Evolutionary conservation across 2,329 filamentous ascomycete species (phyloP).

Genomic region (Talaromyces sp.): DNA sequence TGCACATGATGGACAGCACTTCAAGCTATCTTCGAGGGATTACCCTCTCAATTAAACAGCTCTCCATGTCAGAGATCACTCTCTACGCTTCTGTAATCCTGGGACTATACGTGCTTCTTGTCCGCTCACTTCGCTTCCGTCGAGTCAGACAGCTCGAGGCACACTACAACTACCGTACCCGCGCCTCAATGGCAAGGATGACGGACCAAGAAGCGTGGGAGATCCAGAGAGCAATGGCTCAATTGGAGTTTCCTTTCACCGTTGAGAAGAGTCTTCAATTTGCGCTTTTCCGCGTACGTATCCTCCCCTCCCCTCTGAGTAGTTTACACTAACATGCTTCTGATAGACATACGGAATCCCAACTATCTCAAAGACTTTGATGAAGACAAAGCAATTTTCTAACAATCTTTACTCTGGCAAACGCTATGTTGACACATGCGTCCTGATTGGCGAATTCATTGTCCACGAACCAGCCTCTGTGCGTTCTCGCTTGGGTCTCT

Average conservation of each 20-base stretch:
- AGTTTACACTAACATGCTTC: background rate
- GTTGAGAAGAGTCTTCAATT: constrained; percentile 51
- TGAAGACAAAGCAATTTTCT: constrained; percentile 47
- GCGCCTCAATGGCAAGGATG: constrained; percentile 48
- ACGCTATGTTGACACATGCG: constrained; percentile 49
- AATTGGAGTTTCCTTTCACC: constrained; percentile 54
- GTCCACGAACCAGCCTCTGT: constrained; percentile 40
- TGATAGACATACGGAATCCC: constrained; percentile 53
- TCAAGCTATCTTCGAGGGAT: background rate
- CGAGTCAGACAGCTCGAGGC: constrained; percentile 35
- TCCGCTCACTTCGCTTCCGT: constrained; percentile 27
- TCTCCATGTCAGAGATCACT: background rate
- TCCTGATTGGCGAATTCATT: constrained; percentile 48
- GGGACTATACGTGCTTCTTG: constrained; percentile 16
- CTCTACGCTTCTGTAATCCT: background rate
- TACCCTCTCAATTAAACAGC: background rate
- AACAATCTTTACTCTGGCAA: constrained; percentile 46
- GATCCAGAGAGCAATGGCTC: constrained; percentile 44
- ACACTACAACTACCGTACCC: constrained; percentile 42
- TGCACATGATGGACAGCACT: background rate
- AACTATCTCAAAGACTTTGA: constrained; percentile 47
- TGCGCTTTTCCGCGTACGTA: constrained; percentile 53
- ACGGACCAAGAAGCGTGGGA: constrained; percentile 49
- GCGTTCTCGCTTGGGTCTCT: constrained; percentile 49
- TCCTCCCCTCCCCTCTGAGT: background rate